A percentile compares a stretch with the other conserved stretches of the same genome.
These are phyloP conservation scores for Populus alba DNA, from an alignment of 345 rosid genomes.

Conservation along the genomic window DNA sequence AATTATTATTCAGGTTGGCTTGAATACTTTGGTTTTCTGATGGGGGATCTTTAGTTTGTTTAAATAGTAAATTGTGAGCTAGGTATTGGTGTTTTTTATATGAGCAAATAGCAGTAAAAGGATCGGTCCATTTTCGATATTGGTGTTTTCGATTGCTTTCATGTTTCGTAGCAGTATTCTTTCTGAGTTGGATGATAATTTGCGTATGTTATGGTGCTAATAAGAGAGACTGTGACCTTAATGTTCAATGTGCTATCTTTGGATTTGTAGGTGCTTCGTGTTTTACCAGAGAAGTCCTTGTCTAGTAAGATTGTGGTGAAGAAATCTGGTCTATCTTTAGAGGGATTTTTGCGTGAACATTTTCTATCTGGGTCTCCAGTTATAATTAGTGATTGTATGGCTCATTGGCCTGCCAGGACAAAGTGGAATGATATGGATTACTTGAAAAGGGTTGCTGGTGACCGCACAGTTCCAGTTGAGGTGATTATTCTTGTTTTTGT, in stretches of 20 bases:
- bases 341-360: slow-evolving; percentile 74
- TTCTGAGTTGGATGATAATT: no score
- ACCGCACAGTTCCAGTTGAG: slow-evolving; percentile 96
- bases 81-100: no score
- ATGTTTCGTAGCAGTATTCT: no score
- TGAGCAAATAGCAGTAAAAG: no score
- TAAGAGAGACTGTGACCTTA: no score
- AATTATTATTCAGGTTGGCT: no score
- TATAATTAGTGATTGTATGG: slow-evolving; percentile 79
- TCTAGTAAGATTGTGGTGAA: slow-evolving; percentile 59
- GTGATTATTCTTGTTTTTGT: slow-evolving; percentile 44
- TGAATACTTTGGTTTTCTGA: no score
- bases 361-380: slow-evolving; percentile 71
- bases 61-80: no score
- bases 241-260: neutral
- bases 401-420: slow-evolving; percentile 87
- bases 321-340: slow-evolving; percentile 72
- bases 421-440: slow-evolving; percentile 91
- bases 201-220: no score
- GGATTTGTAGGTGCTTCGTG: slow-evolving; percentile 47
- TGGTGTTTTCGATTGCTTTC: no score
- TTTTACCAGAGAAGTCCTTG: slow-evolving; percentile 66
- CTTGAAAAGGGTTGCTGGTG: slow-evolving; percentile 69
- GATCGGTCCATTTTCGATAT: no score
- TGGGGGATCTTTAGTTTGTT: no score